Percentiles rank a stretch among this genome's conserved stretches.
Conservation (phyloP, 2,329 filamentous ascomycete species). For the Diaporthe helianthi region DNA sequence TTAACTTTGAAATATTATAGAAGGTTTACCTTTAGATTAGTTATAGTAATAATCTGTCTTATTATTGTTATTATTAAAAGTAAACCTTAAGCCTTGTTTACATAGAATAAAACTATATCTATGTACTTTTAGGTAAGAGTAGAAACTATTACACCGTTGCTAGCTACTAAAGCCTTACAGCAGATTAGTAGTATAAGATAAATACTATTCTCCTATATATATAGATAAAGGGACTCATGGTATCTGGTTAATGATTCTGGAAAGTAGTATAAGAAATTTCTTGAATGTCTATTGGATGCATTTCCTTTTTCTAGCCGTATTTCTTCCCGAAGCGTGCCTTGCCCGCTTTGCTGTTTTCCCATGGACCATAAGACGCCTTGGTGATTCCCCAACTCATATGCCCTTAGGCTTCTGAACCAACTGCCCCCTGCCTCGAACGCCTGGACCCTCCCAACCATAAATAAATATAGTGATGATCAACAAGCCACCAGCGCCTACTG, state of each 20-base stretch:
- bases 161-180: no score
- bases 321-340: not conserved
- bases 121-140: no score
- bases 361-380: not conserved
- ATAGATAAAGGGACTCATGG: not conserved
- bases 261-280: not conserved
- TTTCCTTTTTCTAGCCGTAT: not conserved
- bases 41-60: no score
- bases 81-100: no score
- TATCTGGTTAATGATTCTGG: not conserved
- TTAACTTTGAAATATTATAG: no score
- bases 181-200: no score
- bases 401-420: not conserved
- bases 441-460: not conserved
- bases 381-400: not conserved
- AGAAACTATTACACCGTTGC: no score
- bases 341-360: not conserved
- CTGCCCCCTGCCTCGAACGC: not conserved
- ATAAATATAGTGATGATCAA: not conserved
- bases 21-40: no score
- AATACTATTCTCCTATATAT: no score
- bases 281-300: slow-evolving; percentile 8
- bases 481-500: not conserved
- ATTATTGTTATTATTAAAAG: no score
- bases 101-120: no score